phyloP scores from a whole-genome alignment of 768 basidiomycete species.

The Infundibulicybe gibba region DNA sequence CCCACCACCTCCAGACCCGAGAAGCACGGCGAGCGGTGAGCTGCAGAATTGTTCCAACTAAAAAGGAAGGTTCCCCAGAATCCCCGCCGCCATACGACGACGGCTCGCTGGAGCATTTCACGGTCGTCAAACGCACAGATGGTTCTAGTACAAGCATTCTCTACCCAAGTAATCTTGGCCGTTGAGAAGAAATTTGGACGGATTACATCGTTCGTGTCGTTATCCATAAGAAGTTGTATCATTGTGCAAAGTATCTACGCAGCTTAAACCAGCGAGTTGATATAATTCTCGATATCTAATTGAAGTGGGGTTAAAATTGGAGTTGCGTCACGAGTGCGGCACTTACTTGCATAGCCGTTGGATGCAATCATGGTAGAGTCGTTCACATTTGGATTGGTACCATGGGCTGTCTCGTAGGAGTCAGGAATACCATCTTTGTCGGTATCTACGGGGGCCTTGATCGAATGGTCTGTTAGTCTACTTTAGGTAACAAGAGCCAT shows the following conservation, averaged over 20 bases:
- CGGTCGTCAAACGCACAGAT: background rate
- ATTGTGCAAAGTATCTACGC: background rate
- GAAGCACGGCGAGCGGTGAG: constrained; percentile 24
- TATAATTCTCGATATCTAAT: constrained; percentile 31
- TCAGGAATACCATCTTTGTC: constrained; percentile 31
- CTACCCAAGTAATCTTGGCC: background rate
- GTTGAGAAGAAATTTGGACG: too few relatives aligned
- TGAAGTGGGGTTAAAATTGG: background rate
- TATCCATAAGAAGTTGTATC: background rate
- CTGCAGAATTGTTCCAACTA: constrained; percentile 11
- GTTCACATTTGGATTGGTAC: constrained; percentile 23
- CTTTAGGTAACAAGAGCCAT: background rate
- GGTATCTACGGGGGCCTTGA: constrained; percentile 22
- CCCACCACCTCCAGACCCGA: constrained; percentile 11
- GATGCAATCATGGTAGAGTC: constrained; percentile 26
- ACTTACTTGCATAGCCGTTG: constrained; percentile 32
- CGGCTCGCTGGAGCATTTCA: too few relatives aligned
- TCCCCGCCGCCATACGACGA: too few relatives aligned
- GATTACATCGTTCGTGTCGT: too few relatives aligned
- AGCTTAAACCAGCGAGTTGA: constrained; percentile 25
- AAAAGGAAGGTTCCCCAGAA: constrained; percentile 9
- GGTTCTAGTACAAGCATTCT: background rate
- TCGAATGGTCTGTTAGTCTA: background rate
- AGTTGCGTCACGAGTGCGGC: background rate
- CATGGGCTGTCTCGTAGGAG: constrained; percentile 26